Evolutionary conservation across 1,284 basidiomycete species (phyloP), one percentile per base, ranked within the genome.

Genomic region (Wallemia mellicola): DNA sequence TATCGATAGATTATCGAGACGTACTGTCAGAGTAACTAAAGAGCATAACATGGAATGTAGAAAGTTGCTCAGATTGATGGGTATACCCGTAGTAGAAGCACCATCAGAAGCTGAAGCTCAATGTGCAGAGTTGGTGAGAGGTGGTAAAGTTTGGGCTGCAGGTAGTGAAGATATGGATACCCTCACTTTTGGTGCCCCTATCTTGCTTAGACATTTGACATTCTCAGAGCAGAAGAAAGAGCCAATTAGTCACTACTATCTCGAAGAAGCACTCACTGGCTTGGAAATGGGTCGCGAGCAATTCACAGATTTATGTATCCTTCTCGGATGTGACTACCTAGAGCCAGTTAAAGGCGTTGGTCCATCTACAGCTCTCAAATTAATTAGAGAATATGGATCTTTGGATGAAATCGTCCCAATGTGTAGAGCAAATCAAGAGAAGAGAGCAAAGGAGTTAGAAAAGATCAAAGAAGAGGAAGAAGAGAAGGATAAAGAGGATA

Each of bases 161-260:
- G 94, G 94, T 3, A 95, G 89, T 0, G 94, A 98, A 72, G 94
- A 99, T 69, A 99, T 99, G 94, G 94, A 98, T 67, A 99, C 94
- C 1, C 78, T 99, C 54, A 99, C 94, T 0, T 99, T 99, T 73
- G 77, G 79, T 64, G 74, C 92, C 0, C 91, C 92, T 0, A 82
- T 94, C 59, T 76, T 99, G 9, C 82, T 86, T 64, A 86, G 92
- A 57, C 92, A 96, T 71, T 78, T 99, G 59, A 99, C 94, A 5
- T 95, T 96, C 70, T 91, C 86, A n/a, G 94, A 98, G 69, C 89
- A 89, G 26, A 91, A 94, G 70, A 98, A 96, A 69, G 80, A 86
- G 65, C 92, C 94, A n/a, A 96, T 98, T 64, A 83, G 81, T 64
- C 88, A 96, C 67, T 88, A 98, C 62, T 79, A 79, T 64, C 79